A percentile compares a stretch with the other conserved stretches of the same genome.
Evolutionary conservation across 2,329 filamentous ascomycete species (phyloP).

Genomic region (Sclerotinia nivalis): DNA sequence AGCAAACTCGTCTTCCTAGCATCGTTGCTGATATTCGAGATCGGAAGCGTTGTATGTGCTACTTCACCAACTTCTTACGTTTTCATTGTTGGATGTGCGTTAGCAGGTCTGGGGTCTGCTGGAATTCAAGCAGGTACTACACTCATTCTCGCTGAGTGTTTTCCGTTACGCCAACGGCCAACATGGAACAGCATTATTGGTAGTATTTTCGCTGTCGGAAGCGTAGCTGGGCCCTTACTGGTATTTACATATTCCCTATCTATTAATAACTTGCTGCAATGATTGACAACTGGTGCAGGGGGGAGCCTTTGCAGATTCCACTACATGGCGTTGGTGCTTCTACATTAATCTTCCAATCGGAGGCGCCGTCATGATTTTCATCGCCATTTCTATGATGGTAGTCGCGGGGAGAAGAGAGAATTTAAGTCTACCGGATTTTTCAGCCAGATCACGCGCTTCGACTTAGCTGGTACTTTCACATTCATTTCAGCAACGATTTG

Average conservation of each 20-base stretch:
- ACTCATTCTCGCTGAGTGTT: not conserved
- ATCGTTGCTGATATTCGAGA: not conserved
- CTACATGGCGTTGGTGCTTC: no score
- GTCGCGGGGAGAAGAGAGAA: not conserved
- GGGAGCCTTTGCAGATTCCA: not conserved
- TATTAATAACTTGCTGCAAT: not conserved
- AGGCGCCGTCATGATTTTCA: not conserved
- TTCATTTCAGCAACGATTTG: conserved; percentile 29
- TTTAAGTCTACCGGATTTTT: not conserved
- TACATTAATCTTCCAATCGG: no score
- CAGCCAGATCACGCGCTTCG: not conserved
- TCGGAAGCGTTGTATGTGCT: not conserved
- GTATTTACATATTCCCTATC: not conserved
- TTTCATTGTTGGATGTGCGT: not conserved
- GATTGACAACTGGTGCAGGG: not conserved
- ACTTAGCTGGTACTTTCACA: not conserved
- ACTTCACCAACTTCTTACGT: not conserved
- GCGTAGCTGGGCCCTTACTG: not conserved
- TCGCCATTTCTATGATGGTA: not conserved
- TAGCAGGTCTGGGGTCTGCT: not conserved
- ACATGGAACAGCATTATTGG: not conserved
- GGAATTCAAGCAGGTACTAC: not conserved
- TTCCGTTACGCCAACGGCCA: not conserved
- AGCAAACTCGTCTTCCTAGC: not conserved
- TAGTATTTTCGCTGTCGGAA: not conserved